These are phyloP conservation scores for Suillus hirtellus DNA, from an alignment of 768 basidiomycete species.

Conservation along the genomic window DNA sequence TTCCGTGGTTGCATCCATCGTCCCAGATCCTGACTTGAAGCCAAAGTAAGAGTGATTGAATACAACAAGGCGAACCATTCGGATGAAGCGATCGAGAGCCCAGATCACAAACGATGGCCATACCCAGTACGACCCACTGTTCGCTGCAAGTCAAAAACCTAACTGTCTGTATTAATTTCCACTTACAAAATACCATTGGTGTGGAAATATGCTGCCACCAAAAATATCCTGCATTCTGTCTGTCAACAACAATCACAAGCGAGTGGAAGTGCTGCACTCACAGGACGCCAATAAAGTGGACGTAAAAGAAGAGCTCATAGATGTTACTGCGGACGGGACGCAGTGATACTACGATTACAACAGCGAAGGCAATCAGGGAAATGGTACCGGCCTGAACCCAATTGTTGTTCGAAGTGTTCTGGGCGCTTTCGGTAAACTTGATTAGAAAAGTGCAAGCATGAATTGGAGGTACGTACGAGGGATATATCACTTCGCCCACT, in stretches of 20 bases:
- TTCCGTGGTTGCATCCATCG: constrained; percentile 42
- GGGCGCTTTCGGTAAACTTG: constrained; percentile 6
- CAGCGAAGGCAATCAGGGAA: constrained; percentile 39
- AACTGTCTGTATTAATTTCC: not conserved
- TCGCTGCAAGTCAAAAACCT: not conserved
- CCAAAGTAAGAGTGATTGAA: constrained; percentile 44
- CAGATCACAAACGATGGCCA: constrained; percentile 33
- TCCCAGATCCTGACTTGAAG: constrained; percentile 22
- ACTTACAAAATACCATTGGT: constrained; percentile 22
- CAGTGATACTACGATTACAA: constrained; percentile 48
- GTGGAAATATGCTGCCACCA: constrained; percentile 46
- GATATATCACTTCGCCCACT: constrained; percentile 17
- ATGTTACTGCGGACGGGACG: constrained; percentile 44
- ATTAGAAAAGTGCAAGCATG: not conserved
- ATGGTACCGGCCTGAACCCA: constrained; percentile 36
- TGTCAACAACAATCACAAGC: not conserved
- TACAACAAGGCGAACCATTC: constrained; percentile 42
- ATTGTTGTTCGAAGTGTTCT: not conserved
- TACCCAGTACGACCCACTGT: constrained; percentile 27
- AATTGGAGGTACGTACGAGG: constrained; percentile 11
- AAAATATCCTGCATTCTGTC: constrained; percentile 24
- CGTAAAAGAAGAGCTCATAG: constrained; percentile 55
- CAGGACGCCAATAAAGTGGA: constrained; percentile 47
- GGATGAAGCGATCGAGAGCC: constrained; percentile 51
- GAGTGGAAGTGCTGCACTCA: constrained; percentile 22